Percentiles rank a stretch among this genome's conserved stretches.
Conservation (phyloP, 257 asterid species). For the Jasminum sambac region DNA sequence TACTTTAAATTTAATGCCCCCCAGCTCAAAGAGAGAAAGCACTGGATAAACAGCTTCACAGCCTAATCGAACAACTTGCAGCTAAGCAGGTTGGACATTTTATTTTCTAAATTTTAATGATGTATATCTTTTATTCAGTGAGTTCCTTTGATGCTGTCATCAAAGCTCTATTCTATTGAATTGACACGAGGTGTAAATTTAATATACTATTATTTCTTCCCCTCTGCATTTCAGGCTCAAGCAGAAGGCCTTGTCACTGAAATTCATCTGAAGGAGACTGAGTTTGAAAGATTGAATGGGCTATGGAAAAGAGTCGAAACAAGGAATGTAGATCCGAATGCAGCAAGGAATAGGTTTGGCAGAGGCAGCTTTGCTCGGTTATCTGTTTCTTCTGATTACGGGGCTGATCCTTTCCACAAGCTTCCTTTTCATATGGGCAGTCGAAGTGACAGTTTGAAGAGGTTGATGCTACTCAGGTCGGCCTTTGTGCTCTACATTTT, state of each 20-base stretch:
- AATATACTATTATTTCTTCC: background rate
- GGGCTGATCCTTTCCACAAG: constrained; percentile 51
- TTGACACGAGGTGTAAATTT: background rate
- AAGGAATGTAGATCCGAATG: constrained; percentile 46
- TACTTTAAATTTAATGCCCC: constrained; percentile 18
- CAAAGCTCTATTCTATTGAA: background rate
- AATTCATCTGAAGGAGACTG: constrained; percentile 69
- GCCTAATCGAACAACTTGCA: constrained; percentile 89
- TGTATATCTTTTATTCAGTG: background rate
- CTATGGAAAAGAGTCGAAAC: constrained; percentile 55
- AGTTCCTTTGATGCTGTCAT: background rate
- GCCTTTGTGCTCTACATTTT: constrained; percentile 75
- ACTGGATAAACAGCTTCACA: constrained; percentile 90
- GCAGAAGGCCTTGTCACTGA: constrained; percentile 76
- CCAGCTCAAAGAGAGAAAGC: constrained; percentile 90
- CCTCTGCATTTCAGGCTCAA: constrained; percentile 56
- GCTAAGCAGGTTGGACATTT: constrained; percentile 63
- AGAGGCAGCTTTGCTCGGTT: constrained; percentile 57
- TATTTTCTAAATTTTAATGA: background rate
- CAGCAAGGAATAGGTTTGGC: constrained; percentile 65
- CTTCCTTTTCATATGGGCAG: constrained; percentile 55
- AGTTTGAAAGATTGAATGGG: constrained; percentile 73
- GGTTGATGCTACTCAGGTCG: constrained; percentile 79
- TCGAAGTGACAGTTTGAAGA: constrained; percentile 67
- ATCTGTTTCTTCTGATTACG: constrained; percentile 46